Evolutionary conservation across 2,329 filamentous ascomycete genomes (phyloP), one percentile per base, ranked within the genome.

Genomic region (Pezicula carpinea): DNA sequence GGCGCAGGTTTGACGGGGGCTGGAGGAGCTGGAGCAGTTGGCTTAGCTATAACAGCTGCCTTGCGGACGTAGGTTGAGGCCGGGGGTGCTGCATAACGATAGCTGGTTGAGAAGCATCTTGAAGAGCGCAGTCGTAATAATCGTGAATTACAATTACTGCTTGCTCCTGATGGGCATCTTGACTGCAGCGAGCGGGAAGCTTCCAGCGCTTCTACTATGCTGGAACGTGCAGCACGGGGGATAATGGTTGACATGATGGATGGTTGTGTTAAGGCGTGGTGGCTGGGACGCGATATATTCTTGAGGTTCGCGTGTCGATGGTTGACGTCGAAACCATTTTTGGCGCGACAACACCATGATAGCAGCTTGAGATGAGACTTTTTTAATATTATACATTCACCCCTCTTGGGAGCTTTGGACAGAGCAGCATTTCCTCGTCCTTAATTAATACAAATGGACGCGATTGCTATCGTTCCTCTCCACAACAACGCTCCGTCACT

Each of bases 41-140:
- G 44, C 36, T 57, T 51, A 7, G 50, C 14, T 32, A 47, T 31
- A 29, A 45, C 43, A 41, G 21, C 15, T 40, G 51, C 19, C 44
- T 57, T 60, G 40, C 54, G 54, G 33, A 41, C 48, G 41, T 60
- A 59, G 36, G 39, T 59, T 36, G 60, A 41, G 38, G 51, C 47
- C 53, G 59, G 54, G 21, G 48, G 50, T 26, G 61, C 57, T 21
- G 52, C 54, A 43, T 43, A 47, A 51, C 49, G 49, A 31, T 40
- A 43, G 6, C 46, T 48, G 15, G 54, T 55, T n/a, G 59, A 57
- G 41, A 61, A 54, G 13, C 48, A 41, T 53, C 51, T 53, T 14
- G 52, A 40, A n/a, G 35, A 43, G 14, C 21, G 38, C 34, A 31
- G 46, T 8, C 23, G 23, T 26, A 26, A 26, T 26, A 26, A 26